Evolutionary conservation across 345 rosid genomes (phyloP).

Genomic region (Eucalyptus cloeziana): DNA sequence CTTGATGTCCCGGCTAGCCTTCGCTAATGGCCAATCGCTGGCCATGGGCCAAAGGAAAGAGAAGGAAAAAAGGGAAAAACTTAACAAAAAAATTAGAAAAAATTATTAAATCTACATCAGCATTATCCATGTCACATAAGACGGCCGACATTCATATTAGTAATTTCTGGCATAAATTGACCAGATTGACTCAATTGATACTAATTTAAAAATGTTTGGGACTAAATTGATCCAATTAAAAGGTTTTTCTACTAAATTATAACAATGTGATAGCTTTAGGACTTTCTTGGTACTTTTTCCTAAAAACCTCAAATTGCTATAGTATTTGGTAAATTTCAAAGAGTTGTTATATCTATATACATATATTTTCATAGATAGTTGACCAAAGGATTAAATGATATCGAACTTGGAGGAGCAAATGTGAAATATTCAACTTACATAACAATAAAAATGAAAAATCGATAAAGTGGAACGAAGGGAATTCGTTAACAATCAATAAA

Average conservation of each 20-base stretch:
- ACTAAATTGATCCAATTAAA: too few species aligned
- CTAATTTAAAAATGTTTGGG: too few species aligned
- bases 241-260: too few species aligned
- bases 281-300: too few species aligned
- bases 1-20: too few species aligned
- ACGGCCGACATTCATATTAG: fast-evolving
- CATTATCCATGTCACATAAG: fast-evolving
- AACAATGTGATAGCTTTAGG: too few species aligned
- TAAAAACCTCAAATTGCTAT: neutral
- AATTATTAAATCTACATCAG: too few species aligned
- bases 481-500: neutral
- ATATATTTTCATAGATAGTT: neutral
- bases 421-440: neutral
- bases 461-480: neutral
- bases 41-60: too few species aligned
- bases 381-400: neutral
- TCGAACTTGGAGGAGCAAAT: neutral
- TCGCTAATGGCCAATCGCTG: fast-evolving
- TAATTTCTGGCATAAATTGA: too few species aligned
- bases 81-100: too few species aligned
- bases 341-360: neutral
- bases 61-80: too few species aligned
- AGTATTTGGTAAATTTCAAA: neutral
- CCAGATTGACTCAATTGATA: fast-evolving
- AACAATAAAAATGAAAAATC: neutral